Evolutionary conservation across 345 rosid genomes (phyloP).

Genomic region (Hevea brasiliensis): DNA sequence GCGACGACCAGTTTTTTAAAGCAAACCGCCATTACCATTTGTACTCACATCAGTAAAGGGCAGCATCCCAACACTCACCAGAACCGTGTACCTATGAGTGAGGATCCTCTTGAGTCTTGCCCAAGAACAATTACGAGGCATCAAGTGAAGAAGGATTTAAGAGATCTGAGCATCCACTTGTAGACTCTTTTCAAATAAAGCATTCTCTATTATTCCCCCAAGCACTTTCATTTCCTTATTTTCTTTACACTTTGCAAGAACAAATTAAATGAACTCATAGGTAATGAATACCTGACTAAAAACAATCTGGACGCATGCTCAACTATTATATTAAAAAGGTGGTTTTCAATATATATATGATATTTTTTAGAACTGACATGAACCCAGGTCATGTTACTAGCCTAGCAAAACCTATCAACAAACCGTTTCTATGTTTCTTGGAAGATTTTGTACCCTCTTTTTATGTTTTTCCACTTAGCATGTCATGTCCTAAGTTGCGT

Average conservation of each 20-base stretch:
- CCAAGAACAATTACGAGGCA: too few species aligned
- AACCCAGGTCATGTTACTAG: not conserved
- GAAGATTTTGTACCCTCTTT: too few species aligned
- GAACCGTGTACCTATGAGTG: not conserved
- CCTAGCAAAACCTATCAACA: too few species aligned
- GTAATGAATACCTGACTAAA: too few species aligned
- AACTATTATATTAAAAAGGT: not conserved
- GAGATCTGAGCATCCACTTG: not conserved
- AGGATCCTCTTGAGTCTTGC: constrained; percentile 5
- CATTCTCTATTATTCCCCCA: too few species aligned
- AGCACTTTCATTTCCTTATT: not conserved
- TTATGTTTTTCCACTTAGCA: too few species aligned
- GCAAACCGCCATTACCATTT: constrained; percentile 11
- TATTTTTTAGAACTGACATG: not conserved
- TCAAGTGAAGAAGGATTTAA: not conserved
- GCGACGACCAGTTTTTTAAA: constrained; percentile 12
- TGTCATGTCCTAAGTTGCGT: too few species aligned
- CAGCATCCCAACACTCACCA: too few species aligned
- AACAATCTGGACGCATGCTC: not conserved
- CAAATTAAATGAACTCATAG: too few species aligned
- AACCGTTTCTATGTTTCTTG: too few species aligned
- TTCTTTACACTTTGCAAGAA: not conserved
- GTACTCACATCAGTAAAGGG: constrained; percentile 11
- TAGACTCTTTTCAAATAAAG: too few species aligned
- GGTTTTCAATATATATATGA: not conserved